Conservation (phyloP, 805 yeast species). For the Brettanomyces sp. region DNA sequence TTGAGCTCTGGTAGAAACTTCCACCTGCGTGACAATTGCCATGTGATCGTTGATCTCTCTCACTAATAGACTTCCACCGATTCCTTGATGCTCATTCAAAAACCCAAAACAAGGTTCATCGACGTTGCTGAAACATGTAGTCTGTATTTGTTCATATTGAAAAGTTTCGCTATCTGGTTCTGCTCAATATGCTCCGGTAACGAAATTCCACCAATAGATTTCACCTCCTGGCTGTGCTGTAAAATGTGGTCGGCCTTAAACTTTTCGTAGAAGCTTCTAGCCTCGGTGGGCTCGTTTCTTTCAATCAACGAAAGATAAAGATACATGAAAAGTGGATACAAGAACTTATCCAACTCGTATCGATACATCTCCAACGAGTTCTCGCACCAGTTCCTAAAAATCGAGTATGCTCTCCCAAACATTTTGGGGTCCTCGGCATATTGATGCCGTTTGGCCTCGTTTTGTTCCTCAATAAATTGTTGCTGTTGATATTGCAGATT, state of each 20-base stretch:
- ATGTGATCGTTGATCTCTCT: slow-evolving; percentile 80
- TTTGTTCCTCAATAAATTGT: slow-evolving; percentile 17
- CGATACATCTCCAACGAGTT: slow-evolving; percentile 83
- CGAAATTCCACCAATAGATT: slow-evolving; percentile 62
- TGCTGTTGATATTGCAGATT: slow-evolving; percentile 24
- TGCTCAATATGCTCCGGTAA: slow-evolving; percentile 75
- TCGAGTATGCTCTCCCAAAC: slow-evolving; percentile 71
- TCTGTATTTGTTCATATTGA: slow-evolving; percentile 62
- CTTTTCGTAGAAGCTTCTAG: slow-evolving; percentile 67
- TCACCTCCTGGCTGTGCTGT: slow-evolving; percentile 71
- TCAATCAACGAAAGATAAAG: slow-evolving; percentile 71
- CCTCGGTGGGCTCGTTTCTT: slow-evolving; percentile 49
- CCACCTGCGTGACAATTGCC: slow-evolving; percentile 36
- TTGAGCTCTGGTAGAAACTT: slow-evolving; percentile 33
- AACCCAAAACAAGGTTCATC: slow-evolving; percentile 73
- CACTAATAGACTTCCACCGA: slow-evolving; percentile 83
- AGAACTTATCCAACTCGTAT: slow-evolving; percentile 73
- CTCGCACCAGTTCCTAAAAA: slow-evolving; percentile 83
- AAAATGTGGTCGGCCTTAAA: slow-evolving; percentile 66
- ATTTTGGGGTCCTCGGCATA: slow-evolving; percentile 54
- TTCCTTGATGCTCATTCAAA: slow-evolving; percentile 82
- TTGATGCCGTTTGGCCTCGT: slow-evolving; percentile 25
- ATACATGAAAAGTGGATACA: slow-evolving; percentile 91
- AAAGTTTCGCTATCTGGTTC: slow-evolving; percentile 72
- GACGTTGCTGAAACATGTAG: slow-evolving; percentile 76